Conservation (phyloP, 306 rosid species). For the Albizia julibrissin region DNA sequence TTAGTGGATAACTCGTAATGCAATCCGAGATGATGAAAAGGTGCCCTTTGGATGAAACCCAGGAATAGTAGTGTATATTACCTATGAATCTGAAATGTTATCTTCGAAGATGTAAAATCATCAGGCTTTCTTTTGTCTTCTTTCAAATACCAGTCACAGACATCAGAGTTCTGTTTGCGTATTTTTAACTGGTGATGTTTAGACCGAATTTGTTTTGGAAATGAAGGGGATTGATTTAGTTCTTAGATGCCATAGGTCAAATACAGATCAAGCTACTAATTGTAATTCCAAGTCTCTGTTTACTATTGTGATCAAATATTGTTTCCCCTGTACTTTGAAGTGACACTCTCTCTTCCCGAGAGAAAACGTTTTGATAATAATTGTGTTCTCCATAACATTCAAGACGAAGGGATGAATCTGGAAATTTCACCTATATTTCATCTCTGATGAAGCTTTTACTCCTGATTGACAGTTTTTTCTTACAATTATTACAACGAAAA, state of each 20-base stretch:
- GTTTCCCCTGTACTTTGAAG: neutral
- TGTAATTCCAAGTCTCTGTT: neutral
- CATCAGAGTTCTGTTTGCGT: neutral
- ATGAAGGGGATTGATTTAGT: neutral
- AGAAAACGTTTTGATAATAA: neutral
- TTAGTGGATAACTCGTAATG: neutral
- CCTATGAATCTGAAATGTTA: neutral
- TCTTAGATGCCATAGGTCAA: neutral
- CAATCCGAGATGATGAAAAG: neutral
- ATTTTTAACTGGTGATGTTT: too few species aligned
- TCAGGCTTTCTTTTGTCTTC: neutral
- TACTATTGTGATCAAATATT: neutral
- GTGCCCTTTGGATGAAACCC: neutral
- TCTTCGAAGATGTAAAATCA: neutral
- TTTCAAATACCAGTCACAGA: neutral
- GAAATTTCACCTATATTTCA: neutral
- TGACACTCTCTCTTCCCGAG: neutral
- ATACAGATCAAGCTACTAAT: neutral
- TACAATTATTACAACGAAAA: neutral
- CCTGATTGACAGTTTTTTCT: neutral
- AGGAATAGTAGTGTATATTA: neutral
- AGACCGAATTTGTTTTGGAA: neutral
- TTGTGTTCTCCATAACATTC: neutral
- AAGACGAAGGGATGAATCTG: neutral
- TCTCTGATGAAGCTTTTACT: conserved; percentile 5